Evolutionary conservation across 2,329 filamentous ascomycete species (phyloP).

Genomic region (Knoxdaviesia proteae): DNA sequence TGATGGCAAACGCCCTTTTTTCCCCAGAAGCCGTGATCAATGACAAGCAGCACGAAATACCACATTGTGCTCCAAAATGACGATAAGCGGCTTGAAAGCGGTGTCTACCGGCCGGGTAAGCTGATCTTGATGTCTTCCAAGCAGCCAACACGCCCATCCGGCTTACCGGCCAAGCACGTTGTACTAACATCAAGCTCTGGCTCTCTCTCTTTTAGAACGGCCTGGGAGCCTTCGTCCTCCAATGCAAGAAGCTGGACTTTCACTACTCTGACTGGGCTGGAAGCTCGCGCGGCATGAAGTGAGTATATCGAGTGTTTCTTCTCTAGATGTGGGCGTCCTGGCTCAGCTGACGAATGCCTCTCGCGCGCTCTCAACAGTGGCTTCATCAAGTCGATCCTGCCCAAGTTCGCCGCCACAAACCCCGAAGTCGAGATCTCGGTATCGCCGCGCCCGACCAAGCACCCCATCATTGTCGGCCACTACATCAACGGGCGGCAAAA

Average conservation of each 20-base stretch:
- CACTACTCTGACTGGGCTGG: constrained; percentile 96
- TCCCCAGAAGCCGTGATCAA: not conserved
- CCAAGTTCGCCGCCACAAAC: constrained; percentile 59
- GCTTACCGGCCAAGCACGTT: too few relatives aligned
- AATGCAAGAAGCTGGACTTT: constrained; percentile 89
- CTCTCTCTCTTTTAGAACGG: constrained; percentile 47
- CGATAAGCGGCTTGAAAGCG: constrained; percentile 29
- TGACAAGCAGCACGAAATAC: not conserved
- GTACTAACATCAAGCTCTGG: not conserved
- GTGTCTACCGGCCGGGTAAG: constrained; percentile 32
- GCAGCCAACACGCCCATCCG: too few relatives aligned
- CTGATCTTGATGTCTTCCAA: not conserved
- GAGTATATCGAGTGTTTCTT: constrained; percentile 10
- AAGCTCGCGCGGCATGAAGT: constrained; percentile 91
- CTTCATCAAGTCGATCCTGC: constrained; percentile 62
- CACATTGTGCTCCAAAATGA: constrained; percentile 21
- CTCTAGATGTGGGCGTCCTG: too few relatives aligned
- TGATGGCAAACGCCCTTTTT: not conserved
- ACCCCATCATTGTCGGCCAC: constrained; percentile 72
- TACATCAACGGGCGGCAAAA: constrained; percentile 85
- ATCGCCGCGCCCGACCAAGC: constrained; percentile 71
- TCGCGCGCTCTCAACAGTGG: constrained; percentile 25
- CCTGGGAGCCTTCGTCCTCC: constrained; percentile 86
- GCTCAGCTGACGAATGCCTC: too few relatives aligned
- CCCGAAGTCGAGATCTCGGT: constrained; percentile 82